Evolutionary conservation across 306 rosid genomes (phyloP).

Genomic region (Lablab purpureus): DNA sequence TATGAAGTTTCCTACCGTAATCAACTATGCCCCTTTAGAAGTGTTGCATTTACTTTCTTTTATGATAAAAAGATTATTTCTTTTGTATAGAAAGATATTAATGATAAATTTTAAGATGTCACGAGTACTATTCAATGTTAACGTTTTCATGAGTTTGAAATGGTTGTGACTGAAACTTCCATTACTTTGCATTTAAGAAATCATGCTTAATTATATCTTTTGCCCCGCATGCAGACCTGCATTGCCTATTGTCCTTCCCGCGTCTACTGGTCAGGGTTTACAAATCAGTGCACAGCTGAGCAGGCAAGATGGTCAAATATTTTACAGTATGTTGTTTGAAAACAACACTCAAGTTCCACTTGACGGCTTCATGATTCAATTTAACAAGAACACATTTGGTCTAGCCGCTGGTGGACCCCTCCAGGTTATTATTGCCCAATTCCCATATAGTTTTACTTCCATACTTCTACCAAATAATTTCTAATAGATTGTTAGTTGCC

Average conservation of each 20-base stretch:
- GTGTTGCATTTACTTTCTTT: constrained; percentile 25
- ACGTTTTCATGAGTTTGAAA: constrained; percentile 19
- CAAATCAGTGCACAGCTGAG: constrained; percentile 96
- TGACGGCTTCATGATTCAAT: constrained; percentile 98
- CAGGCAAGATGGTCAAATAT: constrained; percentile 80
- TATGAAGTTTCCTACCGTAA: constrained; percentile 28
- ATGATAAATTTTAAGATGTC: constrained; percentile 3
- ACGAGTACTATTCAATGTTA: background rate
- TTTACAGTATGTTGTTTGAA: constrained; percentile 83
- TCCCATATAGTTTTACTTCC: constrained; percentile 15
- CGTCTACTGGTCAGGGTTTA: constrained; percentile 90
- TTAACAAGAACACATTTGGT: constrained; percentile 96
- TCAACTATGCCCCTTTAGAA: constrained; percentile 33
- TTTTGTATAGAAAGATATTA: constrained; percentile 14
- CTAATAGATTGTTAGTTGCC: constrained; percentile 39
- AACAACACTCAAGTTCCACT: constrained; percentile 82
- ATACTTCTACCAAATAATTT: constrained; percentile 32
- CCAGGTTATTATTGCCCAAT: constrained; percentile 63
- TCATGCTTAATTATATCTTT: constrained; percentile 44
- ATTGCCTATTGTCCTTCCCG: constrained; percentile 78
- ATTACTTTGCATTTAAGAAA: constrained; percentile 32
- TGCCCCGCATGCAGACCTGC: constrained; percentile 74
- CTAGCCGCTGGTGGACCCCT: constrained; percentile 93
- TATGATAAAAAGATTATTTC: constrained; percentile 11
- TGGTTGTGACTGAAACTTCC: constrained; percentile 15